Base-by-base conservation (phyloP, 495 filamentous ascomycete species). In the Monascus purpureus region DNA sequence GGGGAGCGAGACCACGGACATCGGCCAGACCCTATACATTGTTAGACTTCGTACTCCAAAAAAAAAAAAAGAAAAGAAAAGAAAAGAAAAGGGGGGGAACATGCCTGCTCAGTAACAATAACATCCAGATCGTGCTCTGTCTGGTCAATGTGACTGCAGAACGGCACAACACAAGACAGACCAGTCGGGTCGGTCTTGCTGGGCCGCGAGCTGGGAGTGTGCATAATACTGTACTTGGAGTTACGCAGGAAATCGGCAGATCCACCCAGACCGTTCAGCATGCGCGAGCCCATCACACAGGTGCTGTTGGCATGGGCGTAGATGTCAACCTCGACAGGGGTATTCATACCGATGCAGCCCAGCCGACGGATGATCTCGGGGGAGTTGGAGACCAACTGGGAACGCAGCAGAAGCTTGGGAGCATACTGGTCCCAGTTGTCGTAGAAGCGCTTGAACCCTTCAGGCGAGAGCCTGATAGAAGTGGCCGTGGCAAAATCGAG, bases 301-400 rank as follows among this genome's bases (percentile, higher is more conserved):
- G 85, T 92, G 45, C 68, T 75, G 76, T 93, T 93, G 34, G 85
- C 85, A 56, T 93, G 85, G 9, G 85, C 85, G 60, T 92, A 93
- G 53, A 92, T 90, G 54, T 93, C 85, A 13, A 92, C 82, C 58
- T 93, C 85, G 40, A 92, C 81, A 16, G 85, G 85, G 2, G 85
- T 93, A 68, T 93, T 93, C 85, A 93, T 93, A 51, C 82, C 85
- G 50, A 93, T 92, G 42, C 83, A 75, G 35, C 84, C 85, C 1
- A 93, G 65, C 2, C 85, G 70, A 12, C 81, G 73, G 63, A 93
- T 93, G 65, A 93, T 92, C 59, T 93, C 85, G 39, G 85, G 85
- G n/a, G 75, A 78, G 72, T 93, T 93, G 47, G 79, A 85, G 19
- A 93, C 82, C 47, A 79, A 74, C 61, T 93, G 85, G 2, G 79